Evolutionary conservation across 2,329 filamentous ascomycete species (phyloP).

Genomic region (Corynespora cassiicola): DNA sequence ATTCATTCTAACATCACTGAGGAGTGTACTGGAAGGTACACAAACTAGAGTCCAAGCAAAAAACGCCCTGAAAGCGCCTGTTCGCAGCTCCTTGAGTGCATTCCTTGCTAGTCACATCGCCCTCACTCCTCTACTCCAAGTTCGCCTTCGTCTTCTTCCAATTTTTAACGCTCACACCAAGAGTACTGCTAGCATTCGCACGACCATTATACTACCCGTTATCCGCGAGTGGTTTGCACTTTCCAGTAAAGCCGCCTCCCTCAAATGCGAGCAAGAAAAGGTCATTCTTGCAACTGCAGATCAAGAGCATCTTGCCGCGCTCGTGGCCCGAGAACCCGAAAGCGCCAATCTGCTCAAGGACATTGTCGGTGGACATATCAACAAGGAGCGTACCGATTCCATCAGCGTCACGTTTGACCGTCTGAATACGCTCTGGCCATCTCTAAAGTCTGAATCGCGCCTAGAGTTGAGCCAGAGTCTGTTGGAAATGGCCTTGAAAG

Average conservation of each 20-base stretch:
- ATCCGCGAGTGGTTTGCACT: conserved; percentile 73
- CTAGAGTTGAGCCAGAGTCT: conserved; percentile 67
- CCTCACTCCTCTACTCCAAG: conserved; percentile 69
- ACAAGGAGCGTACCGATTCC: conserved; percentile 60
- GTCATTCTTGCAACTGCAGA: conserved; percentile 59
- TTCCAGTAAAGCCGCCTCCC: conserved; percentile 57
- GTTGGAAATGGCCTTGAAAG: conserved; percentile 64
- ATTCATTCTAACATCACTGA: conserved; percentile 71
- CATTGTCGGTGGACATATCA: conserved; percentile 54
- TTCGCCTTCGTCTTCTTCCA: conserved; percentile 75
- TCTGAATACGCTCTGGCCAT: conserved; percentile 74
- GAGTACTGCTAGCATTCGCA: conserved; percentile 74
- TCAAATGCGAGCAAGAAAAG: conserved; percentile 57
- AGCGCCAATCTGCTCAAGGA: conserved; percentile 62
- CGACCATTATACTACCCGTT: conserved; percentile 76
- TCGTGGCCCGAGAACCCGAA: conserved; percentile 64
- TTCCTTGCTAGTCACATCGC: conserved; percentile 78
- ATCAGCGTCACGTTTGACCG: conserved; percentile 71
- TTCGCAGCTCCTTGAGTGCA: conserved; percentile 69
- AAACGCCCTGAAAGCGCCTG: conserved; percentile 61
- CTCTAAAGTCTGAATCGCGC: conserved; percentile 70
- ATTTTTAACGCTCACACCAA: conserved; percentile 76
- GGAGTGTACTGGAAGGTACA: conserved; percentile 64
- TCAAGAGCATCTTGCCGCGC: conserved; percentile 57
- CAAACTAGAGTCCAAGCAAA: conserved; percentile 42